phyloP scores from a whole-genome alignment of 768 basidiomycete species.

The Exidia glandulosa region DNA sequence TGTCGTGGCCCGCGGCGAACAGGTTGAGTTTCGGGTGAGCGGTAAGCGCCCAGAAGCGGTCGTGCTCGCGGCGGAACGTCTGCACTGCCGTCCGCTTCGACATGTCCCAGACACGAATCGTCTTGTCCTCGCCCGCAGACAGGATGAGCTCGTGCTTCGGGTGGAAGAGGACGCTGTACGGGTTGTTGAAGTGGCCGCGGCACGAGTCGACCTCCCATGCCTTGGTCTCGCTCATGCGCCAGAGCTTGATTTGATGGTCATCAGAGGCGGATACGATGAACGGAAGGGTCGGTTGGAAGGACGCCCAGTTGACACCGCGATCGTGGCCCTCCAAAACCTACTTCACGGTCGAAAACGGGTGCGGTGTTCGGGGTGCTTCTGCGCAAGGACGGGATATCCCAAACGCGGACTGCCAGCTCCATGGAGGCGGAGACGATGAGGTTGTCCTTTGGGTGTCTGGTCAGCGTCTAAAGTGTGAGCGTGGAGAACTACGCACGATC shows the following conservation, averaged over 20 bases:
- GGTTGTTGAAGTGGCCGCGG: conserved; percentile 98
- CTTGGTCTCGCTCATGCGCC: conserved; percentile 98
- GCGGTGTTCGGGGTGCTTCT: conserved; percentile 56
- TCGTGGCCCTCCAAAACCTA: conserved; percentile 96
- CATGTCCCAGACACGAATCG: conserved; percentile 97
- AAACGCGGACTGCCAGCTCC: conserved; percentile 98
- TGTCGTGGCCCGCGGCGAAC: conserved; percentile 96
- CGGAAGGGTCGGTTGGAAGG: conserved; percentile 94
- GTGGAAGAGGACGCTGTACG: conserved; percentile 89
- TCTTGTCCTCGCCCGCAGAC: conserved; percentile 97
- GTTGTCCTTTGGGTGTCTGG: conserved; percentile 86
- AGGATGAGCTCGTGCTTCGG: conserved; percentile 96
- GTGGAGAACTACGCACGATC: conserved; percentile 64
- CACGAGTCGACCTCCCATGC: conserved; percentile 99
- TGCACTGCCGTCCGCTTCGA: conserved; percentile 92
- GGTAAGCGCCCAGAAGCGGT: conserved; percentile 96
- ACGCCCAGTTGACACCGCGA: conserved; percentile 92
- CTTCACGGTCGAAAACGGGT: conserved; percentile 87
- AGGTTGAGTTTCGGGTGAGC: conserved; percentile 95
- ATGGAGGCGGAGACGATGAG: conserved; percentile 95
- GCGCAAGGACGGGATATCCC: conserved; percentile 98
- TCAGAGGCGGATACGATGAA: conserved; percentile 95
- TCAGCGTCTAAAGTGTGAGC: conserved; percentile 11
- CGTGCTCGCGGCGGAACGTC: conserved; percentile 93
- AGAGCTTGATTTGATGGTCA: conserved; percentile 95